Base-by-base conservation (phyloP, 2,329 filamentous ascomycete species). In the Colletotrichum sidae region DNA sequence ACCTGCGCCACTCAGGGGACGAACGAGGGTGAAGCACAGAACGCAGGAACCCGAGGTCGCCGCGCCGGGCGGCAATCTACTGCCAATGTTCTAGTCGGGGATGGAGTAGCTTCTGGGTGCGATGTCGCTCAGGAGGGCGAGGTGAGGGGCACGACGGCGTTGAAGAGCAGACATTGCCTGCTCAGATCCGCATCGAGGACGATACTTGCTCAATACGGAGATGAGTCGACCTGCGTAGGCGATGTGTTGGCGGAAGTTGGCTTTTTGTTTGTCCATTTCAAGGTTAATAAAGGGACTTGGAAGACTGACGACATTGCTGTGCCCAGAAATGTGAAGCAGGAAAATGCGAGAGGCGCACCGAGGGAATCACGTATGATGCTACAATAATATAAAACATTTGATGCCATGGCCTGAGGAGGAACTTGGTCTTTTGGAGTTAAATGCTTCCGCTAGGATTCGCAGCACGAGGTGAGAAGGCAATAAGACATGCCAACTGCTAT, bases 1-100 rank as follows among this genome's bases (percentile, higher is more conserved):
- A 81, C 83, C 75, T 88, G 84, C 15, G 79, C 80, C 83, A 90
- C 89, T 39, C 82, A 84, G 0, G 87, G 87, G 13, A 89, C 76
- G 2, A 25, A 88, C 80, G 6, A 89, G 70, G 2, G 74, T 82
- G 60, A 83, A 80, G 55, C 77, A 80, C 11, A 81, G 69, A 2
- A 81, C 45, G 4, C 78, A 83, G 3, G 82, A 80, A 4, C 72
- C 72, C 12, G 86, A 67, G 4, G 83, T 83, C 2, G 84, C 80
- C 6, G 81, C 58, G 2, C 83, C 83, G 0, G 78, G 71, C 1
- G 83, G 83, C 33, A 86, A 72, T 67, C 74, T 75, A 13, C 72
- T 70, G 7, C 13, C 42, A 13, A 4, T 17, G 12, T 44, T 15
- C 13, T 13, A 12, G 15, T n/a, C 4, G 25, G 4, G 3, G 25